phyloP scores from a whole-genome alignment of 164 flowering plant genomes.

The Dillenia suffruticosa region DNA sequence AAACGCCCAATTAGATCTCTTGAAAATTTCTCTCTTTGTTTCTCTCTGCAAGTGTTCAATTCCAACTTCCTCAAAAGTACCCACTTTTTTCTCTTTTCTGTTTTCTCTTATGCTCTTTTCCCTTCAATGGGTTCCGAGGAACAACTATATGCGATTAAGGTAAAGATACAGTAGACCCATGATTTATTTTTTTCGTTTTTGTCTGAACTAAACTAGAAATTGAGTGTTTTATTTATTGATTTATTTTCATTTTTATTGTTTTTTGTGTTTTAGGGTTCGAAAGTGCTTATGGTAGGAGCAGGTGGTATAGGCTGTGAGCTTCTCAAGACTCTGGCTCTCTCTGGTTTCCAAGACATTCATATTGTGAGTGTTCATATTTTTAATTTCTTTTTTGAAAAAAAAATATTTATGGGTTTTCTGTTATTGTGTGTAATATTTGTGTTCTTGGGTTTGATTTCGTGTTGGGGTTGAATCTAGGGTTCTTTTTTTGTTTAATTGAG shows the following conservation, averaged over 20 bases:
- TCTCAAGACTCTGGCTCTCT: conserved; percentile 90
- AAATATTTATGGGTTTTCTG: background rate
- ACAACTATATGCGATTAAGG: conserved; percentile 51
- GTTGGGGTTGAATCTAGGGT: background rate
- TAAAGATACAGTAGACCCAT: conserved; percentile 4
- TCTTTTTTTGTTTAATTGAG: too few species aligned
- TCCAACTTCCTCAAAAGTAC: too few species aligned
- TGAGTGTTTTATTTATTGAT: background rate
- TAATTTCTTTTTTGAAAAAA: background rate
- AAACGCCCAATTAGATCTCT: too few species aligned
- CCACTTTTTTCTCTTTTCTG: too few species aligned
- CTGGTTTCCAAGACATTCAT: conserved; percentile 92
- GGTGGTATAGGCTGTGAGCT: conserved; percentile 99
- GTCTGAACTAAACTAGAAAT: conserved; percentile 4
- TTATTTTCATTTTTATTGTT: conserved; percentile 1
- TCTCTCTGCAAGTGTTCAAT: too few species aligned
- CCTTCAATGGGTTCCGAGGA: conserved; percentile 41
- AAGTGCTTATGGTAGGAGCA: conserved; percentile 96
- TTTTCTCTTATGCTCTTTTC: too few species aligned
- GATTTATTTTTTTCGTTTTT: background rate
- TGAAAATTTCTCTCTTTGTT: too few species aligned
- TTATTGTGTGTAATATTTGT: background rate
- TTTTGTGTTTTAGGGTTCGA: conserved; percentile 50
- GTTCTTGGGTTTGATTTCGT: conserved; percentile 3
- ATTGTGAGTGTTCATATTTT: conserved; percentile 46